A percentile compares a stretch with the other conserved stretches of the same genome.
Evolutionary conservation across 371 early-diverging fungal species (phyloP).

Genomic region (Quaeritorhiza haematococci): DNA sequence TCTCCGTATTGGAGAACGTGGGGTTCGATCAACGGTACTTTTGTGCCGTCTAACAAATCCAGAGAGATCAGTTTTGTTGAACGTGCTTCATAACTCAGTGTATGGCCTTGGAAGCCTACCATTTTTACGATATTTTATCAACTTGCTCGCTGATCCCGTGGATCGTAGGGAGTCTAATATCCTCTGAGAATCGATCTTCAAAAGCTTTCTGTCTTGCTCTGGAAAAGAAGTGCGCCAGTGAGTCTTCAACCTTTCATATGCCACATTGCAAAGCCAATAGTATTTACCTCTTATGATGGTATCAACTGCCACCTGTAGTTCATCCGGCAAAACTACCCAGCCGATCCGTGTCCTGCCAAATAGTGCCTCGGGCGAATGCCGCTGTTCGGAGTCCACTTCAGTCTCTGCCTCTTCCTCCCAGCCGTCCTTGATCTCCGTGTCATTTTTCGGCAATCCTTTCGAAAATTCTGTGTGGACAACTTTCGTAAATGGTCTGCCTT

Average conservation of each 20-base stretch:
- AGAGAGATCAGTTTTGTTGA: not conserved
- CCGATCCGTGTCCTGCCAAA: slow-evolving; percentile 15
- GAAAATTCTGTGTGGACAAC: no score
- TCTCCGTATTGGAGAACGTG: slow-evolving; percentile 66
- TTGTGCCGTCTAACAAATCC: not conserved
- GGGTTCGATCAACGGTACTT: slow-evolving; percentile 21
- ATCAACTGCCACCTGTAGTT: not conserved
- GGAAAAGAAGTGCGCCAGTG: no score
- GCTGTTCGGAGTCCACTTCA: no score
- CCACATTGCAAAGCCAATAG: not conserved
- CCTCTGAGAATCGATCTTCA: slow-evolving; percentile 3
- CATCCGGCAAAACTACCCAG: slow-evolving; percentile 6
- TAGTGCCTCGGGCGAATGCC: slow-evolving; percentile 6
- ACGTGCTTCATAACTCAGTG: not conserved
- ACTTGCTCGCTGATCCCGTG: no score
- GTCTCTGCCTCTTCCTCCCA: no score
- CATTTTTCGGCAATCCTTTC: no score
- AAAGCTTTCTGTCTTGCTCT: not conserved
- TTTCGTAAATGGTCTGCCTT: no score
- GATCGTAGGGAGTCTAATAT: slow-evolving; percentile 10
- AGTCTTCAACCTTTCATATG: not conserved
- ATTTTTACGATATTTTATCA: not conserved
- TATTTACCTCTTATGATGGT: not conserved
- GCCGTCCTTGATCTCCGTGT: no score
- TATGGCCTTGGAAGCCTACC: not conserved